These are phyloP conservation scores for Fraxinus latifolia DNA, from an alignment of 305 asterid species.

Conservation along the genomic window DNA sequence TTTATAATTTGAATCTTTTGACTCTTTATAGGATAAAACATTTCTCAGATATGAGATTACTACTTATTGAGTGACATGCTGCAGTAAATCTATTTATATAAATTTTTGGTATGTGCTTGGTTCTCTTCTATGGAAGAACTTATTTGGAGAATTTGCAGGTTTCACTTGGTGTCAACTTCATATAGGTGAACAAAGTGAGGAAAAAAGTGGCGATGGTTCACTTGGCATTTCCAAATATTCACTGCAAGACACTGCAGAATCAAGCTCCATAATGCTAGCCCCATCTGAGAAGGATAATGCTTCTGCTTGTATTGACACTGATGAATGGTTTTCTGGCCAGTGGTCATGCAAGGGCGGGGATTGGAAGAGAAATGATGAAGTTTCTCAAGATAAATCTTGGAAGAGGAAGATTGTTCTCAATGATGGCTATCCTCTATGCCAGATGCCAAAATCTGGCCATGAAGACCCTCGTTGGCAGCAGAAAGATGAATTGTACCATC, in stretches of 20 bases:
- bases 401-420: constrained; percentile 80
- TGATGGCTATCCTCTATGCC: constrained; percentile 89
- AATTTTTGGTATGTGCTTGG: neutral
- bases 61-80: constrained; percentile 8
- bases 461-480: constrained; percentile 91
- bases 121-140: constrained; percentile 18
- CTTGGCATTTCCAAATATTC: constrained; percentile 36
- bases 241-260: constrained; percentile 42
- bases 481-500: constrained; percentile 70
- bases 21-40: constrained; percentile 1
- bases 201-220: constrained; percentile 29
- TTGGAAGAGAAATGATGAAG: constrained; percentile 90
- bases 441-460: constrained; percentile 72
- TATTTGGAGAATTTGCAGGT: constrained; percentile 40
- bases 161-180: constrained; percentile 39
- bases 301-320: constrained; percentile 37
- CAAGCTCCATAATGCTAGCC: constrained; percentile 29
- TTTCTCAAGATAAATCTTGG: constrained; percentile 61
- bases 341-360: constrained; percentile 98
- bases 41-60: neutral
- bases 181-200: constrained; percentile 40
- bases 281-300: constrained; percentile 50
- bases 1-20: neutral
- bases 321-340: constrained; percentile 58
- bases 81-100: neutral